Evolutionary conservation across 108 stramenopile genomes (phyloP), one percentile per base, ranked within the genome.

Genomic region (Cylindrotheca closterium): DNA sequence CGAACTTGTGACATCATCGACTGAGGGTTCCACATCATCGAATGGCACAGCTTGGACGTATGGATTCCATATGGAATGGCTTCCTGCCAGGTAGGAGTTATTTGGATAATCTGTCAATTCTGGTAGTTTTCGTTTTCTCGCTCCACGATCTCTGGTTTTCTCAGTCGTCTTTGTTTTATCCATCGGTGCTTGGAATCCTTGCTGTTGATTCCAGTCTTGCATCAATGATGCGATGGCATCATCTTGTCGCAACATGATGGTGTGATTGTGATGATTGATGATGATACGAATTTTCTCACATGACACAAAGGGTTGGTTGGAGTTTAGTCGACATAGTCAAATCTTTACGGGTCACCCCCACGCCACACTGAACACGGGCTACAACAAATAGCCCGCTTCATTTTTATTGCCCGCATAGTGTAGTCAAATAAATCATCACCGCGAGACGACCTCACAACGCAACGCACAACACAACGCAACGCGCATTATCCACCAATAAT

Each of bases 61-160:
- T 29, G 83, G 85, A 64, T 79, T 80, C 66, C 83, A 79, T 28
- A 79, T 78, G 30, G 64, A 60, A 25, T 67, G 53, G 67, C 26
- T 82, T 34, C 60, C 71, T 42, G 59, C 65, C 50, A 46, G 25
- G 45, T 27, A 21, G 17, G 30, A 22, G 19, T 65, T 54, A 42
- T 67, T 47, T 0, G 57, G 56, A 34, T 67, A 70, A 15, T 50
- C 29, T 0, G 51, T 21, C 21, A 67, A 46, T 52, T 77, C 65
- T n/a, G 57, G 68, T 17, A 67, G 23, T 23, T 37, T 48, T 46
- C 55, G 59, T 22, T 21, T 2, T 26, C 23, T 58, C 3, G 30
- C 25, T 10, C 8, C 49, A 12, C 5, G 21, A 28, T 60, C 7
- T 31, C 30, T 2, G n/a, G 3, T 4, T 61, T 19, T 49, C 5